phyloP scores from a whole-genome alignment of 257 asterid species.

The Eustoma russellianum region DNA sequence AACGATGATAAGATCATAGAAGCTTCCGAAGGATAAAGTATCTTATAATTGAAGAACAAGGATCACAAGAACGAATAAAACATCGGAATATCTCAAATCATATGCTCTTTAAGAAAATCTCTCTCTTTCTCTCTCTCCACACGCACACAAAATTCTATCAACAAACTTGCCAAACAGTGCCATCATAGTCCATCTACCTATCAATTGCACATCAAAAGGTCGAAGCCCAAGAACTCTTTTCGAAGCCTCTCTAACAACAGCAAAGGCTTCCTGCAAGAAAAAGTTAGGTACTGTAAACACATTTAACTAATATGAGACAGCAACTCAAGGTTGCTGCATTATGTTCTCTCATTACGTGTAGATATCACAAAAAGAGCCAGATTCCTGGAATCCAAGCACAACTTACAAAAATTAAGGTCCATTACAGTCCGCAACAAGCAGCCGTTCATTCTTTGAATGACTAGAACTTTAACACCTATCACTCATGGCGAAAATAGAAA shows the following conservation, averaged over 20 bases:
- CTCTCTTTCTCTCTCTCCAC: background rate
- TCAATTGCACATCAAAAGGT: constrained; percentile 91
- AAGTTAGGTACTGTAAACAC: background rate
- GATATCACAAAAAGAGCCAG: too few relatives aligned
- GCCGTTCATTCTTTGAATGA: background rate
- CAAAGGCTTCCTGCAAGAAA: constrained; percentile 81
- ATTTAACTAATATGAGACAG: too few relatives aligned
- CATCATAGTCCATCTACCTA: constrained; percentile 34
- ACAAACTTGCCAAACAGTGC: background rate
- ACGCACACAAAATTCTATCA: background rate
- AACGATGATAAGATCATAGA: constrained; percentile 10
- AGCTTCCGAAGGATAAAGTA: background rate
- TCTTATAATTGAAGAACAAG: background rate
- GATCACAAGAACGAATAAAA: too few relatives aligned
- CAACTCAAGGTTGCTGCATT: too few relatives aligned
- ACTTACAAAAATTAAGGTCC: too few relatives aligned
- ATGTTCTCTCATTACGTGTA: too few relatives aligned
- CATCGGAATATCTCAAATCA: too few relatives aligned
- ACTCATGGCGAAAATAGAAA: too few relatives aligned
- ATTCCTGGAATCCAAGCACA: too few relatives aligned
- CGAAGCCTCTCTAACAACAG: constrained; percentile 93
- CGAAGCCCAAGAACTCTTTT: constrained; percentile 96
- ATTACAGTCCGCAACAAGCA: background rate
- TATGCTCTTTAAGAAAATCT: background rate
- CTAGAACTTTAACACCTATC: too few relatives aligned